Evolutionary conservation across 768 basidiomycete genomes (phyloP).

Genomic region (Boletus sp.): DNA sequence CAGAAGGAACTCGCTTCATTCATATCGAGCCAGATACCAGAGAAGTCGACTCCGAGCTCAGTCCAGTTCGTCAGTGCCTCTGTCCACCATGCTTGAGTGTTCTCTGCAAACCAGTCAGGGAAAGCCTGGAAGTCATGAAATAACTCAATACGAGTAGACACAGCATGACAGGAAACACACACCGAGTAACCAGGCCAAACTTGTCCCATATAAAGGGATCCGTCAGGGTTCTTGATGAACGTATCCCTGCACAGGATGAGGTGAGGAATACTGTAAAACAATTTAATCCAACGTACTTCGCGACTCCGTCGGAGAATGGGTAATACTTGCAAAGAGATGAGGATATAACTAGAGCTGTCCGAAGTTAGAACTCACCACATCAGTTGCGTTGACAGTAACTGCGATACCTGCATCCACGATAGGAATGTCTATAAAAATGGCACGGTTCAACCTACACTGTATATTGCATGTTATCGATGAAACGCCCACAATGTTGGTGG

Average conservation of each 20-base stretch:
- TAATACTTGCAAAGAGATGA: slow-evolving; percentile 48
- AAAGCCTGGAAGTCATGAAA: slow-evolving; percentile 39
- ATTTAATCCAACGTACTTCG: slow-evolving; percentile 41
- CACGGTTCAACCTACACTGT: background rate
- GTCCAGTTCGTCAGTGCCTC: slow-evolving; percentile 59
- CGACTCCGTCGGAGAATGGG: slow-evolving; percentile 61
- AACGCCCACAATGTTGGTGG: slow-evolving; percentile 30
- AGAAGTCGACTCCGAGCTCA: slow-evolving; percentile 48
- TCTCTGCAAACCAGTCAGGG: slow-evolving; percentile 60
- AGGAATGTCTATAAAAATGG: slow-evolving; percentile 55
- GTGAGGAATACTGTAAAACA: background rate
- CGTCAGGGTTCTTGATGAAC: slow-evolving; percentile 76
- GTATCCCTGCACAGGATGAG: slow-evolving; percentile 43
- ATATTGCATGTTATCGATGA: background rate
- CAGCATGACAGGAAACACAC: slow-evolving; percentile 7
- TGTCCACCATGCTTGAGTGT: slow-evolving; percentile 58
- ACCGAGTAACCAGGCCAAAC: slow-evolving; percentile 81
- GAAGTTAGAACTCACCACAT: slow-evolving; percentile 47
- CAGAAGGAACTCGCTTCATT: slow-evolving; percentile 69
- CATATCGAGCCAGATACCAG: slow-evolving; percentile 71
- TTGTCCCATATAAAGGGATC: slow-evolving; percentile 67
- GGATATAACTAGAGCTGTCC: background rate
- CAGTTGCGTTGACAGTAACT: slow-evolving; percentile 55
- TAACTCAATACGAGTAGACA: background rate
- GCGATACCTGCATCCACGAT: slow-evolving; percentile 68